Percentiles rank a stretch among this genome's conserved stretches.
Evolutionary conservation across 176 grass and related monocot species (phyloP).

Genomic region (Saccharum officinarum): DNA sequence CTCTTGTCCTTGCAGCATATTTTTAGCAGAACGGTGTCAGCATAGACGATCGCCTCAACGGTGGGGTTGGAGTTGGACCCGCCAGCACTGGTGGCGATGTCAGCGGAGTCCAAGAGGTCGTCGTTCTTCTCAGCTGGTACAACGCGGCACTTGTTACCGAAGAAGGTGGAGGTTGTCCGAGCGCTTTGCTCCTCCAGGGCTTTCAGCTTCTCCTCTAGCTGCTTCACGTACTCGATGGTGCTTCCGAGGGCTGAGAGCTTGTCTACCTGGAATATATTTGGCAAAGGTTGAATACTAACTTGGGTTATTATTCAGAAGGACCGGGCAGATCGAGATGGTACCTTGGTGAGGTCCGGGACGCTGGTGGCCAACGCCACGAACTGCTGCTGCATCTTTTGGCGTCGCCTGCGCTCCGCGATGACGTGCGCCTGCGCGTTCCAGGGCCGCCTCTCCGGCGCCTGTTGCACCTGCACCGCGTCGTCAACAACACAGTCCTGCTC

Average conservation of each 20-base stretch:
- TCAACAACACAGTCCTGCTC: background rate
- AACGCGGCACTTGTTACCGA: no score
- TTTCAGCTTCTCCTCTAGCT: slow-evolving; percentile 56
- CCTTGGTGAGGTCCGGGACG: slow-evolving; percentile 69
- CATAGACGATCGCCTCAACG: no score
- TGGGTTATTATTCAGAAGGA: no score
- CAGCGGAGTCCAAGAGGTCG: no score
- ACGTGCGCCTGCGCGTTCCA: slow-evolving; percentile 62
- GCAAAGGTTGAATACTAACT: no score
- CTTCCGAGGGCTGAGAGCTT: slow-evolving; percentile 62
- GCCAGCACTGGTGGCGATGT: no score
- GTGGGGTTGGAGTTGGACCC: no score
- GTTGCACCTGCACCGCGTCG: slow-evolving; percentile 27
- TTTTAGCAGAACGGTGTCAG: no score
- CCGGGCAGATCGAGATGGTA: background rate
- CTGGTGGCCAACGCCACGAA: slow-evolving; percentile 56
- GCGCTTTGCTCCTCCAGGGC: slow-evolving; percentile 38
- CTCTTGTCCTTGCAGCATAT: no score
- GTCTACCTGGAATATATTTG: slow-evolving; percentile 4
- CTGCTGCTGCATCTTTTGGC: slow-evolving; percentile 71
- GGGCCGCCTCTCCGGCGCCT: slow-evolving; percentile 41
- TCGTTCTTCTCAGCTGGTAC: no score
- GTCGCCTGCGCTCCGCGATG: slow-evolving; percentile 58
- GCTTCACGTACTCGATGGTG: slow-evolving; percentile 54
- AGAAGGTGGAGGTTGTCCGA: no score